Conservation (phyloP, 2,329 filamentous ascomycete species). For the Botrytis tulipae region DNA sequence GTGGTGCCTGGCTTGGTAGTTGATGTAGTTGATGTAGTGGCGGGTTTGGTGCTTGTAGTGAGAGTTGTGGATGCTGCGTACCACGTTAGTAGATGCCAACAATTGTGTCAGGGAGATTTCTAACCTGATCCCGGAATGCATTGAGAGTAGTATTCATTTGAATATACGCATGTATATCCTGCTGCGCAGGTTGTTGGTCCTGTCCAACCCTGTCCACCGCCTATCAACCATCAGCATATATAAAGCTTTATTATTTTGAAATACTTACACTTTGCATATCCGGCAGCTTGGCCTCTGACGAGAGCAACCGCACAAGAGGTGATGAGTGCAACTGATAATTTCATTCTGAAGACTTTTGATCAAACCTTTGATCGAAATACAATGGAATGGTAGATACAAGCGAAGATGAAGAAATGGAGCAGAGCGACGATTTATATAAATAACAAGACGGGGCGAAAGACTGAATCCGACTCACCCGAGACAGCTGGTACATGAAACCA, state of each 20-base stretch:
- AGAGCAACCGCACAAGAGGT: conserved; percentile 5
- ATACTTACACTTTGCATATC: conserved; percentile 10
- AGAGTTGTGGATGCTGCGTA: conserved; percentile 2
- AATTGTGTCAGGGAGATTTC: background rate
- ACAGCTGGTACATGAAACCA: background rate
- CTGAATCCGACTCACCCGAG: background rate
- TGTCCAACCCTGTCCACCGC: conserved; percentile 9
- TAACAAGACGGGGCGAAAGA: background rate
- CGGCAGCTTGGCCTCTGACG: conserved; percentile 8
- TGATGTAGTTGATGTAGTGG: conserved; percentile 10
- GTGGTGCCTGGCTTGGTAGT: conserved; percentile 16
- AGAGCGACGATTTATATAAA: conserved; percentile 8
- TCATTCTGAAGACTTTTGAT: background rate
- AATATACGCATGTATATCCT: background rate
- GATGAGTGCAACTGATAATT: conserved; percentile 8
- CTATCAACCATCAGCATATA: background rate
- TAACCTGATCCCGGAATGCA: conserved; percentile 16
- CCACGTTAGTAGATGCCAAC: background rate
- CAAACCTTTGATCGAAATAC: background rate
- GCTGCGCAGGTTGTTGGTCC: conserved; percentile 12
- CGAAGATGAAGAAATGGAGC: background rate
- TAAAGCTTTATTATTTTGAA: background rate
- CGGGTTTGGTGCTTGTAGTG: conserved; percentile 1
- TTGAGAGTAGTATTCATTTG: conserved; percentile 16
- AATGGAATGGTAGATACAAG: conserved; percentile 1